These are phyloP conservation scores for Thermothelomyces thermophilus DNA, from an alignment of 2,329 filamentous ascomycete genomes.

Conservation along the genomic window DNA sequence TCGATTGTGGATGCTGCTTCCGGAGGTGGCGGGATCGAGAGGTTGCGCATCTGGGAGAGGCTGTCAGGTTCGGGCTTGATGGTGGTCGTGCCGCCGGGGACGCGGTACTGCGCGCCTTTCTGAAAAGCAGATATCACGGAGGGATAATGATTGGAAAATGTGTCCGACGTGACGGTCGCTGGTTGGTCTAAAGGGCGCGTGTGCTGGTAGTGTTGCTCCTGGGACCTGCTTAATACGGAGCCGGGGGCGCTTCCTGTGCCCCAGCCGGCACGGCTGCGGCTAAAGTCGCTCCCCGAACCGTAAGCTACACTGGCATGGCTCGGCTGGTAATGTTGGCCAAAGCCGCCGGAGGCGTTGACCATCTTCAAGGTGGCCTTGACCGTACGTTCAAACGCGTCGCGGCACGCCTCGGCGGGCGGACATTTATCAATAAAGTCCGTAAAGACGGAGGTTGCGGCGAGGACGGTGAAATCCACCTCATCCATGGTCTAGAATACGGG, in stretches of 20 bases:
- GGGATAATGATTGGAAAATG: constrained; percentile 32
- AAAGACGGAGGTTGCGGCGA: constrained; percentile 88
- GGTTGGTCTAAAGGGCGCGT: constrained; percentile 19
- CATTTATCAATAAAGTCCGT: constrained; percentile 91
- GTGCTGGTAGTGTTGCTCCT: constrained; percentile 14
- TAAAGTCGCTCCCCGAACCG: constrained; percentile 15
- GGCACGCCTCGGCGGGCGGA: constrained; percentile 87
- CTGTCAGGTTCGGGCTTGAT: constrained; percentile 36
- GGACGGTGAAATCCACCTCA: constrained; percentile 94
- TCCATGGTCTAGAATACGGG: constrained; percentile 60
- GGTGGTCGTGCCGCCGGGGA: neutral
- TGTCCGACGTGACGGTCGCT: constrained; percentile 24
- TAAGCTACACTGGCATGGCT: constrained; percentile 1
- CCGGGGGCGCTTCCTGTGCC: constrained; percentile 25
- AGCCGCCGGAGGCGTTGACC: constrained; percentile 81
- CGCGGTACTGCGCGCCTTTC: constrained; percentile 19
- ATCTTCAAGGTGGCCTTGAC: constrained; percentile 93
- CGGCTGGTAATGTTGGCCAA: constrained; percentile 43
- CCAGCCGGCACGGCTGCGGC: constrained; percentile 28
- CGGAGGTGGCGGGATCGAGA: constrained; percentile 33
- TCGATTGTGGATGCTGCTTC: constrained; percentile 33
- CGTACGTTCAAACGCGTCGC: constrained; percentile 91
- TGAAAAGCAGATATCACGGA: constrained; percentile 35
- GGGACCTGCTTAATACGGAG: constrained; percentile 23
- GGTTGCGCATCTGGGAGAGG: constrained; percentile 35